A percentile compares a stretch with the other conserved stretches of the same genome.
Conservation (phyloP, 2,329 filamentous ascomycete species). For the Tolypocladium pustulatum region DNA sequence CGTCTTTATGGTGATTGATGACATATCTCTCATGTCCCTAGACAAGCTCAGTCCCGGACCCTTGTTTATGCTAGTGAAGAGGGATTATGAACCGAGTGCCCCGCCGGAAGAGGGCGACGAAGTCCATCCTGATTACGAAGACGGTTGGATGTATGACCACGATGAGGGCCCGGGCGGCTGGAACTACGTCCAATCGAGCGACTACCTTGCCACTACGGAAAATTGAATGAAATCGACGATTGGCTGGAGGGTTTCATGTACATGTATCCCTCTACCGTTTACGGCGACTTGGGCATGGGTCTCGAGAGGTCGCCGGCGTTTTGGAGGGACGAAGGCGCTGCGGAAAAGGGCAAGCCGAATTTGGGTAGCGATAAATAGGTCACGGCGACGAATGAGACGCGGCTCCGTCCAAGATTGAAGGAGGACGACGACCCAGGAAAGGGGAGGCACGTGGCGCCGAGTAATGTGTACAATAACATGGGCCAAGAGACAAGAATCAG, state of each 20-base stretch:
- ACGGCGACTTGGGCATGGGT: background rate
- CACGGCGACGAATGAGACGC: too few species aligned
- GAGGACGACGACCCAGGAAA: too few species aligned
- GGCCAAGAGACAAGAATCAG: too few species aligned
- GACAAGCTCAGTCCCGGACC: background rate
- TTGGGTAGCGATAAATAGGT: background rate
- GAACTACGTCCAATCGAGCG: background rate
- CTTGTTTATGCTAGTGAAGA: background rate
- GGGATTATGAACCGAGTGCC: background rate
- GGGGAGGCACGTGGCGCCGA: too few species aligned
- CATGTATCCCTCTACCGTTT: background rate
- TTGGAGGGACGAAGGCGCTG: background rate
- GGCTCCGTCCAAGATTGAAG: too few species aligned
- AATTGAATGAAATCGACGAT: background rate
- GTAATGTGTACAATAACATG: too few species aligned
- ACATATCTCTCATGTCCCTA: background rate
- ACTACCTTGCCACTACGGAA: background rate
- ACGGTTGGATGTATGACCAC: background rate
- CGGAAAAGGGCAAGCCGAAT: background rate
- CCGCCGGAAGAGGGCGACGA: background rate
- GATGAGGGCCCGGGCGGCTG: background rate
- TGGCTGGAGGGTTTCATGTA: background rate
- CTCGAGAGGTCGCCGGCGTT: background rate
- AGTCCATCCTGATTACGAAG: background rate
- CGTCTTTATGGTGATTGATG: background rate